phyloP scores from a whole-genome alignment of 2,329 filamentous ascomycete species.

The Aspergillus tubingensis region DNA sequence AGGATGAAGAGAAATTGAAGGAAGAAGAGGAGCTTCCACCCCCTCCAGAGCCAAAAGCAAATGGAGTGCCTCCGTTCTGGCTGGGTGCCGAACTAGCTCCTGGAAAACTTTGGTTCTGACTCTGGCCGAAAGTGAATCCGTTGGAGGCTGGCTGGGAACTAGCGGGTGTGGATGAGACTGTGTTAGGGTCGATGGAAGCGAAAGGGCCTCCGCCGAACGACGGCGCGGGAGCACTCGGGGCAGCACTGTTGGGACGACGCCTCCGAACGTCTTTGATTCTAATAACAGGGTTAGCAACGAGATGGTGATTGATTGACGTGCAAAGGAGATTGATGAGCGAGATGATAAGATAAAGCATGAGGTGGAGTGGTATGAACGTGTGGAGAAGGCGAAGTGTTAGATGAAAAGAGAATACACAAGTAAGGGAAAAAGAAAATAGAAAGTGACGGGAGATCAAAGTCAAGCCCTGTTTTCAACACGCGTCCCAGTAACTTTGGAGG shows the following conservation, averaged over 20 bases:
- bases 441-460: not conserved
- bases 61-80: slow-evolving; percentile 30
- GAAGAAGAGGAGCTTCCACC: slow-evolving; percentile 25
- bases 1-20: slow-evolving; percentile 36
- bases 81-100: slow-evolving; percentile 26
- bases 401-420: not conserved
- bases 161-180: slow-evolving; percentile 25
- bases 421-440: not conserved
- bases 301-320: not conserved
- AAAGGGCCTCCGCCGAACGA: slow-evolving; percentile 31
- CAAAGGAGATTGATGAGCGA: not conserved
- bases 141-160: slow-evolving; percentile 27
- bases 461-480: not conserved
- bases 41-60: slow-evolving; percentile 34
- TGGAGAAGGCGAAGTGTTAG: not conserved
- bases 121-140: slow-evolving; percentile 39
- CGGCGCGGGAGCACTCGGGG: slow-evolving; percentile 19
- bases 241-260: slow-evolving; percentile 27
- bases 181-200: slow-evolving; percentile 33
- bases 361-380: not conserved
- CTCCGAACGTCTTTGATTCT: slow-evolving; percentile 31
- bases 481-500: slow-evolving; percentile 6
- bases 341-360: not conserved
- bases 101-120: slow-evolving; percentile 40
- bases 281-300: slow-evolving; percentile 11